A percentile compares a stretch with the other conserved stretches of the same genome.
Evolutionary conservation across 163 green algal genomes (phyloP).

Genomic region (Scenedesmus sp.): DNA sequence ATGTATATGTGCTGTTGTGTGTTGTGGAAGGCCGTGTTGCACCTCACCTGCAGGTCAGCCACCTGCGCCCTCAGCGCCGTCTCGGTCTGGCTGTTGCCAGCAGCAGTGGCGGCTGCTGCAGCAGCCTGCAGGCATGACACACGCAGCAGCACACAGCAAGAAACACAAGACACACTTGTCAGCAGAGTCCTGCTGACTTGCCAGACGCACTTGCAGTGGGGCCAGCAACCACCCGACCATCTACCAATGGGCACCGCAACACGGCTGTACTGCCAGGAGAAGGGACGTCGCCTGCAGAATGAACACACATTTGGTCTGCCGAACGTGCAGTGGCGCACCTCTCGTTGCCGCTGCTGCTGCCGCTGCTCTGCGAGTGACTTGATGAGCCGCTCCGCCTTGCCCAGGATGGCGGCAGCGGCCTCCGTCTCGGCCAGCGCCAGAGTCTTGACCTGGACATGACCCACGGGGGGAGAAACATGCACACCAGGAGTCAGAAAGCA

Average conservation of each 20-base stretch:
- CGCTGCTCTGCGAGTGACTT: conserved; percentile 49
- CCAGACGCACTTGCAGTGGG: background rate
- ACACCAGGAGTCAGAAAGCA: too few relatives aligned
- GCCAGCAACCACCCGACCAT: background rate
- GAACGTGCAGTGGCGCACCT: background rate
- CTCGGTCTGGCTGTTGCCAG: conserved; percentile 24
- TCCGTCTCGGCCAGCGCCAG: conserved; percentile 36
- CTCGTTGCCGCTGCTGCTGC: conserved; percentile 34
- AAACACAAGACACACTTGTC: background rate
- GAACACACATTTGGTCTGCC: too few relatives aligned
- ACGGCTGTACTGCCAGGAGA: background rate
- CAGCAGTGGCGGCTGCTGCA: conserved; percentile 17
- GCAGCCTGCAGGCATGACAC: background rate
- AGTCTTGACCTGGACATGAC: conserved; percentile 20
- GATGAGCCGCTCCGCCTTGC: conserved; percentile 51
- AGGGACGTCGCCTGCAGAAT: too few relatives aligned
- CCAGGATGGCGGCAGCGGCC: conserved; percentile 37
- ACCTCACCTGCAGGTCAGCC: conserved; percentile 46
- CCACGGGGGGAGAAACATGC: too few relatives aligned
- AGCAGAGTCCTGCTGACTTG: background rate
- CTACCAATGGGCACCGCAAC: background rate
- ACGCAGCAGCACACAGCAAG: background rate
- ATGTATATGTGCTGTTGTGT: too few relatives aligned
- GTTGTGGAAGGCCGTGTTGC: too few relatives aligned
- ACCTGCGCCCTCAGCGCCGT: conserved; percentile 29